phyloP scores from a whole-genome alignment of 78 protist species.

The Guillardia theta region DNA sequence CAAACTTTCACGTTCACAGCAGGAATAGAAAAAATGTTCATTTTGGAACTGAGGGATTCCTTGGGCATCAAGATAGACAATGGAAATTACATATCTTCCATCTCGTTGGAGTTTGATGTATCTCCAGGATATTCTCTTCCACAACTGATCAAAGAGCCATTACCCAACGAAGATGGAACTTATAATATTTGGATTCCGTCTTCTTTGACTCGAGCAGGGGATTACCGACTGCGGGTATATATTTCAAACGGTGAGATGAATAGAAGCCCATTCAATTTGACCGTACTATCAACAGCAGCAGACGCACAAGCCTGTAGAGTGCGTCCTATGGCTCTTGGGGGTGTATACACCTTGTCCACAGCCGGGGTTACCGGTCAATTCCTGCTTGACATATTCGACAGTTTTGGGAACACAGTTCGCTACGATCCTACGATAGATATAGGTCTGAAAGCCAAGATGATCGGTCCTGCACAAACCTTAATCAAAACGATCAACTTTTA shows the following conservation, averaged over 20 bases:
- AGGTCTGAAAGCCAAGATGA: neutral
- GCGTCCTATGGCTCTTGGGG: neutral
- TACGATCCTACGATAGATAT: neutral
- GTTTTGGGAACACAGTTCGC: neutral
- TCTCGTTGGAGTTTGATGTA: neutral
- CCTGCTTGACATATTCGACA: neutral
- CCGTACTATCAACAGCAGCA: neutral
- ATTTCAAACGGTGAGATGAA: neutral
- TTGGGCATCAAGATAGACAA: neutral
- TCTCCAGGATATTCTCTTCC: neutral
- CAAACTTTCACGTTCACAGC: neutral
- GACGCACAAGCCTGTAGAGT: neutral
- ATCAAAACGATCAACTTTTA: neutral
- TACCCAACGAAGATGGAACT: neutral
- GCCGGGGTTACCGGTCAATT: slow-evolving; percentile 1
- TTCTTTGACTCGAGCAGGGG: neutral
- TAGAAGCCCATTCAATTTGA: neutral
- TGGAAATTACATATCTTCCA: neutral
- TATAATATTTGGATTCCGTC: neutral
- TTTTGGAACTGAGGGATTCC: neutral
- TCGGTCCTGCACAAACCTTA: neutral
- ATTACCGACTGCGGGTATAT: neutral
- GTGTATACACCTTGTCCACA: neutral
- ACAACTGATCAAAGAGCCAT: neutral
- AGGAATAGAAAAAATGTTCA: neutral